A percentile compares a stretch with the other conserved stretches of the same genome.
These are phyloP conservation scores for Cetradonia linearis DNA, from an alignment of 495 filamentous ascomycete species.

Conservation along the genomic window DNA sequence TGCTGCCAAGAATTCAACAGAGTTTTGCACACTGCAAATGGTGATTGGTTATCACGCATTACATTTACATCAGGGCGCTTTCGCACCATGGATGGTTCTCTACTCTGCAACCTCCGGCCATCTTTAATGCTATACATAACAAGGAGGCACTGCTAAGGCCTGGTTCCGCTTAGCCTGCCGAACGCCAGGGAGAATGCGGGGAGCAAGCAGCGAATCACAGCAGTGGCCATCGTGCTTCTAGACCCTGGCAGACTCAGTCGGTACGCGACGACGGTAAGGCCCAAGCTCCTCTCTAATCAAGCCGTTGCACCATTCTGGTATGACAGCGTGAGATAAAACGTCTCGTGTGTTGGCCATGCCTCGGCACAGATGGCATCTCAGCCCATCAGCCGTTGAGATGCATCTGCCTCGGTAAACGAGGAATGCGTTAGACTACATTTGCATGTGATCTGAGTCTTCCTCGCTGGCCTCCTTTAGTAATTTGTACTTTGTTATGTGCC, in stretches of 20 bases:
- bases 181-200: constrained; percentile 10
- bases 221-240: background rate
- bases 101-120: background rate
- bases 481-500: background rate
- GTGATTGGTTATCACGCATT: background rate
- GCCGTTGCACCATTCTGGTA: background rate
- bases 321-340: background rate
- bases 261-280: constrained; percentile 2
- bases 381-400: background rate
- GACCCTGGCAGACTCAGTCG: constrained; percentile 11
- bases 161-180: background rate
- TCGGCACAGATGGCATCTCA: background rate
- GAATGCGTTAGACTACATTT: background rate
- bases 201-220: constrained; percentile 8
- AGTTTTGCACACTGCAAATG: too few species aligned
- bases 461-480: background rate
- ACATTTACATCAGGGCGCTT: constrained; percentile 5
- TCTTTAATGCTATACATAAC: background rate
- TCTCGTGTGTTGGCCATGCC: background rate
- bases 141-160: constrained; percentile 8
- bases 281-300: background rate
- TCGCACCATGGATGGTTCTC: constrained; percentile 1
- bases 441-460: background rate
- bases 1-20: too few species aligned
- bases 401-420: background rate